Evolutionary conservation across 2,329 filamentous ascomycete genomes (phyloP), one percentile per base, ranked within the genome.

Genomic region (Pseudocercospora pini-densiflorae): DNA sequence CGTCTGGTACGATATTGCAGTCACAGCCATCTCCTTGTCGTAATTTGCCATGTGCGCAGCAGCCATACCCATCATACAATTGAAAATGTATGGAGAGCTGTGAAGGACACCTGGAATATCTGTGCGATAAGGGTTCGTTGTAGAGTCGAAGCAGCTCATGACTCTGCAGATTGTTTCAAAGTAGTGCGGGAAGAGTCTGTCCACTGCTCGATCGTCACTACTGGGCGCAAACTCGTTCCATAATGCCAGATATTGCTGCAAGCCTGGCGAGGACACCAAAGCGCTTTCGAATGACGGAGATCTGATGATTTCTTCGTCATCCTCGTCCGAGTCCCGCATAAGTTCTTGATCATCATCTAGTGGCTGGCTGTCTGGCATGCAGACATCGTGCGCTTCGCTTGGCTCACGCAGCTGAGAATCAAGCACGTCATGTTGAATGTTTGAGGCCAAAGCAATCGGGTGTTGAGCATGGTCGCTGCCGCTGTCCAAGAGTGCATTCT

Each of bases 21-120:
- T 60, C 23, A 61, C 51, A 9, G 49, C 59, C 57, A 64, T 64
- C 0, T 67, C 61, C 12, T 59, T 31, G 16, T 43, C 49, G 43
- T 60, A 67, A 12, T 63, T 64, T 3, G 65, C 61, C 65, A 67
- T 61, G 31, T 67, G 65, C 6, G 65, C 61, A 36, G 65, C 65
- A 1, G 65, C 59, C 65, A 67, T 67, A 7, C 55, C 61, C 65
- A 67, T 63, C 55, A 67, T 57, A 36, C 61, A 63, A 53, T 63
- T 47, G 24, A 60, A 59, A 29, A 67, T 61, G 23, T 63, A 58
- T 8, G 55, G 55, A 1, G 61, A 61, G 31, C 23, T 23, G 9
- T 53, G 33, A 4, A 61, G 58, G 3, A 53, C 36, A 2, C 21
- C 29, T 31, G 65, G 65, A 5, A 67, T 67, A 23, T 58, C 57